A percentile compares a stretch with the other conserved stretches of the same genome.
phyloP scores from a whole-genome alignment of 75 land plant species.

The Cupressus sempervirens region DNA sequence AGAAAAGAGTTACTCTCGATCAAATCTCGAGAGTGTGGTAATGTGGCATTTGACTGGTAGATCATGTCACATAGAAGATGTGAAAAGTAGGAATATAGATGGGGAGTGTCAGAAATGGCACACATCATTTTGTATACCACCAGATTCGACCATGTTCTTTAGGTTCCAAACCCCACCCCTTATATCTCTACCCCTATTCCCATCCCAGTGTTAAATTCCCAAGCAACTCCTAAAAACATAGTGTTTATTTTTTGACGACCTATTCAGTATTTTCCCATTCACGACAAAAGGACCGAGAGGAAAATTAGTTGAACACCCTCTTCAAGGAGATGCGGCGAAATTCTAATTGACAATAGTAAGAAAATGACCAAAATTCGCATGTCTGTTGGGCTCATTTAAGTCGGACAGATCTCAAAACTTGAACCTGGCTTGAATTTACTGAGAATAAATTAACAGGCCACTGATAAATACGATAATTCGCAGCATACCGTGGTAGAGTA shows the following conservation, averaged over 20 bases:
- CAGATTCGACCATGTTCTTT: neutral
- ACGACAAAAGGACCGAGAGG: neutral
- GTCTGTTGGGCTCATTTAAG: neutral
- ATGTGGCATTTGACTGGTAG: neutral
- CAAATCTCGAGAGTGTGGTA: neutral
- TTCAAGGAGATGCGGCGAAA: neutral
- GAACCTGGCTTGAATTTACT: neutral
- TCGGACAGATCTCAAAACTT: neutral
- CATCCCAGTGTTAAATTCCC: no score
- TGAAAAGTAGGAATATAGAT: neutral
- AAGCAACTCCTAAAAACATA: no score
- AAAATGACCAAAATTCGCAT: neutral
- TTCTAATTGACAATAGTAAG: neutral
- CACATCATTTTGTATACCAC: neutral
- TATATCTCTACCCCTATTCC: neutral
- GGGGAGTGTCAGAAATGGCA: neutral
- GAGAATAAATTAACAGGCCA: neutral
- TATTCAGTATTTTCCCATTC: neutral
- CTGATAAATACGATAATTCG: neutral
- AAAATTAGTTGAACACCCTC: neutral
- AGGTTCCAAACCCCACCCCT: neutral
- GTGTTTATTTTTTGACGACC: no score
- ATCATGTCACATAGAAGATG: neutral
- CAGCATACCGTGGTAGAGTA: constrained; percentile 84
- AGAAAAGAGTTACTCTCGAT: neutral